Evolutionary conservation across 345 rosid species (phyloP).

Genomic region (Aquilaria sinensis): DNA sequence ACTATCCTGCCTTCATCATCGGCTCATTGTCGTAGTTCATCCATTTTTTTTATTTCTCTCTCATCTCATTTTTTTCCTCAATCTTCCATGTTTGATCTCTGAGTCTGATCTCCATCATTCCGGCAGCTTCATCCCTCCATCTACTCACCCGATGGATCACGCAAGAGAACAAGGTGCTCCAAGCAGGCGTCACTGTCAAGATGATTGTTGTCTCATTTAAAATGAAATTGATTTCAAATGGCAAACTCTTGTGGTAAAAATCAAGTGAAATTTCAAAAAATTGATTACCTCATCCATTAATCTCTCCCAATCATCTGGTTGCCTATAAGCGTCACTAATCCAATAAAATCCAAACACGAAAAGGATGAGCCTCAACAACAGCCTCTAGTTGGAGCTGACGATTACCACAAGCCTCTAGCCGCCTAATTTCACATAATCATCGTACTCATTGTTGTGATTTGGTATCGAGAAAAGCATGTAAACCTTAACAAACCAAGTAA

Average conservation of each 20-base stretch:
- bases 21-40: no score
- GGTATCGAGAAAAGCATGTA: slow-evolving; percentile 69
- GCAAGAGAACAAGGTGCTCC: no score
- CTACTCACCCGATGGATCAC: no score
- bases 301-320: slow-evolving; percentile 14
- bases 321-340: slow-evolving; percentile 47
- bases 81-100: no score
- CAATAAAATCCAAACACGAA: slow-evolving; percentile 90
- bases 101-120: no score
- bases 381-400: slow-evolving; percentile 46
- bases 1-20: no score
- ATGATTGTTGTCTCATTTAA: slow-evolving; percentile 20
- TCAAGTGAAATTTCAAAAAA: background rate
- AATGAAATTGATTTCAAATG: background rate
- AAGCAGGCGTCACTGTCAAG: no score
- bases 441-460: slow-evolving; percentile 75
- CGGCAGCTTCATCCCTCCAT: no score
- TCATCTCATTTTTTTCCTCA: no score
- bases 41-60: no score
- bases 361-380: slow-evolving; percentile 65
- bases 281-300: slow-evolving; percentile 27
- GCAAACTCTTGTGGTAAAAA: slow-evolving; percentile 5
- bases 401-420: slow-evolving; percentile 84
- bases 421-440: slow-evolving; percentile 84
- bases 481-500: slow-evolving; percentile 68